Percentiles rank a stretch among this genome's conserved stretches.
Evolutionary conservation across 495 filamentous ascomycete genomes (phyloP).

Genomic region (Cryomyces minteri): DNA sequence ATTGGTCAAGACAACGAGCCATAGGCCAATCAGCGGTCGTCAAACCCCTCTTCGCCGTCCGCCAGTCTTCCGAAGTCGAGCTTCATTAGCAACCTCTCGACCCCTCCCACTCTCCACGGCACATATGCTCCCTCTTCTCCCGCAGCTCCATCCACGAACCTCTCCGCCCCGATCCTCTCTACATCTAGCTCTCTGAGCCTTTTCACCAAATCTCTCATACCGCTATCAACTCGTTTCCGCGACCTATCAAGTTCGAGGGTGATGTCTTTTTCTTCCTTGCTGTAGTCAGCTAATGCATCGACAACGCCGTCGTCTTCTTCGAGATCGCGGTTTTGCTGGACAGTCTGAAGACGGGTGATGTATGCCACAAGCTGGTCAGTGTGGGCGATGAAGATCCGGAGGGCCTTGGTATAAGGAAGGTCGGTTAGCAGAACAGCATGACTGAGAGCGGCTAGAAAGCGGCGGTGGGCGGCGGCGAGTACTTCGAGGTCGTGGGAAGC

Average conservation of each 20-base stretch:
- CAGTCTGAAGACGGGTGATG: constrained; percentile 46
- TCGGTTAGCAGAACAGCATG: constrained; percentile 55
- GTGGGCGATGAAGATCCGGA: constrained; percentile 51
- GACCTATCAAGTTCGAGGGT: constrained; percentile 35
- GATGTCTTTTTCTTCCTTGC: constrained; percentile 46
- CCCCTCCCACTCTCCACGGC: constrained; percentile 46
- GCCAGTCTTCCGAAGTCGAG: constrained; percentile 45
- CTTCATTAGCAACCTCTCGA: constrained; percentile 74
- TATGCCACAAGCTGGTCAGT: constrained; percentile 64
- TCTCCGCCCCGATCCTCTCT: constrained; percentile 14
- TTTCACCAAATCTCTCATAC: constrained; percentile 42
- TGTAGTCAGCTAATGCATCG: constrained; percentile 51
- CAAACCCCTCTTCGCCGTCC: background rate
- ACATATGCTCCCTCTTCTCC: constrained; percentile 29
- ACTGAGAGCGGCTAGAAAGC: constrained; percentile 48
- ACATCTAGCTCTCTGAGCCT: constrained; percentile 41
- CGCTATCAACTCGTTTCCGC: constrained; percentile 32
- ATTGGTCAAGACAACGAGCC: too few species aligned
- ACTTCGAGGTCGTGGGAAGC: constrained; percentile 59
- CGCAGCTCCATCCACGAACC: background rate
- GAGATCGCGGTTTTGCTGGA: constrained; percentile 57
- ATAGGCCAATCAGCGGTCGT: too few species aligned
- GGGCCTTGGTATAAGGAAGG: constrained; percentile 42
- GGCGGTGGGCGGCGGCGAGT: constrained; percentile 56
- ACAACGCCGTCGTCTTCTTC: constrained; percentile 64